Evolutionary conservation across 2,329 filamentous ascomycete genomes (phyloP).

Genomic region (Colletotrichum sublineola): DNA sequence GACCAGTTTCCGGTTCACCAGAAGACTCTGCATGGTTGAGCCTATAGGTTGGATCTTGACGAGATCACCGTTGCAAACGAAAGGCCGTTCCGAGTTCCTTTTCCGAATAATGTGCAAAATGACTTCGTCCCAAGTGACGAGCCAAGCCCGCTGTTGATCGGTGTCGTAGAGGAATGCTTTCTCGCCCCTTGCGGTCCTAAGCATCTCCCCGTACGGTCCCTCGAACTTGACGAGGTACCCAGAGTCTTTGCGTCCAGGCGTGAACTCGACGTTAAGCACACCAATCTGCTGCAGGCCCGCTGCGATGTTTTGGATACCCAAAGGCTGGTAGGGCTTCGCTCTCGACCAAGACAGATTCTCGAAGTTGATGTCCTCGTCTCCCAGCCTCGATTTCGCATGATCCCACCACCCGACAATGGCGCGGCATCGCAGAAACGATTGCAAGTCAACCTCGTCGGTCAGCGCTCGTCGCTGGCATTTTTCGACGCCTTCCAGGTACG

Average conservation of each 20-base stretch:
- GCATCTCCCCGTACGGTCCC: background rate
- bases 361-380: too few relatives aligned
- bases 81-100: background rate
- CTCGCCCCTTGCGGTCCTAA: background rate
- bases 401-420: too few relatives aligned
- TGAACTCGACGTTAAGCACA: background rate
- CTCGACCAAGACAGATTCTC: too few relatives aligned
- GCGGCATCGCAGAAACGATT: too few relatives aligned
- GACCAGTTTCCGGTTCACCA: background rate
- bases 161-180: background rate
- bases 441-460: too few relatives aligned
- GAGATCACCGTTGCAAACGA: background rate
- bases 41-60: background rate
- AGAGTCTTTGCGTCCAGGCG: background rate
- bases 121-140: background rate
- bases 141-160: background rate
- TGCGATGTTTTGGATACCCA: too few relatives aligned
- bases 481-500: too few relatives aligned
- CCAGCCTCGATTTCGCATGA: too few relatives aligned
- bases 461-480: too few relatives aligned
- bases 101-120: background rate
- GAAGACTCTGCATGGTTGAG: background rate
- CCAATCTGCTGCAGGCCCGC: too few relatives aligned
- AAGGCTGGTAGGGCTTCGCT: too few relatives aligned
- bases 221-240: background rate